Base-by-base conservation (phyloP, 2,329 filamentous ascomycete species). In the Aspergillus alliaceus region DNA sequence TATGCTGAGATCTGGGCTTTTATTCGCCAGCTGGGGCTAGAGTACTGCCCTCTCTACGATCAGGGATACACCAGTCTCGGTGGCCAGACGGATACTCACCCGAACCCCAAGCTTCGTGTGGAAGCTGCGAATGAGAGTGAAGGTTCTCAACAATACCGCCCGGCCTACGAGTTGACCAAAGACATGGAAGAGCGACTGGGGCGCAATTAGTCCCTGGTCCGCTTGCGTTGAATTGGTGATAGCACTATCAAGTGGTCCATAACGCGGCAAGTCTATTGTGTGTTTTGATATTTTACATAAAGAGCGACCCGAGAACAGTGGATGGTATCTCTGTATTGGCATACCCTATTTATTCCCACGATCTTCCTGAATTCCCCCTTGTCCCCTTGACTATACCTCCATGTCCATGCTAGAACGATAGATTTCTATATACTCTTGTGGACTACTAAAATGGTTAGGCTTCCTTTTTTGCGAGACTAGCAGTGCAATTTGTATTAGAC, bases 1-100 rank as follows among this genome's bases (percentile, higher is more conserved):
- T 96, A 97, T 74, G 85, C 86, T 11, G 93, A 98, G 73, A 93
- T 98, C 53, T 98, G 95, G 95, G 86, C 87, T 18, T 92, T 96
- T 70, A 80, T 90, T 82, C 69, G 67, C 29, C 86, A 90, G 68
- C 78, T 98, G 29, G 82, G 86, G 1, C 86, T 98, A 27, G 86
- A 88, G 5, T 99, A 96, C 71, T 98, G 95, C 74, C 77, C 81
- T 11, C 80, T 99, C 25, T 99, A 99, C 74, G 91, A 97, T 72
- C 80, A 81, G 63, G 93, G 93, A 9, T 97, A 95, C 75, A 96
- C 95, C 2, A 93, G 90, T 62, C 80, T 99, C n/a, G 95, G 95
- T 20, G 93, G 95, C 3, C 91, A 86, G 24, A 87, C 86, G 55
- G 91, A 99, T 75, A 99, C 95, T 2, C 84, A 90, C 62, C 93